Percentiles rank a stretch among this genome's conserved stretches.
These are phyloP conservation scores for Barnettozyma botsteinii DNA, from an alignment of 805 yeast genomes.

Conservation along the genomic window DNA sequence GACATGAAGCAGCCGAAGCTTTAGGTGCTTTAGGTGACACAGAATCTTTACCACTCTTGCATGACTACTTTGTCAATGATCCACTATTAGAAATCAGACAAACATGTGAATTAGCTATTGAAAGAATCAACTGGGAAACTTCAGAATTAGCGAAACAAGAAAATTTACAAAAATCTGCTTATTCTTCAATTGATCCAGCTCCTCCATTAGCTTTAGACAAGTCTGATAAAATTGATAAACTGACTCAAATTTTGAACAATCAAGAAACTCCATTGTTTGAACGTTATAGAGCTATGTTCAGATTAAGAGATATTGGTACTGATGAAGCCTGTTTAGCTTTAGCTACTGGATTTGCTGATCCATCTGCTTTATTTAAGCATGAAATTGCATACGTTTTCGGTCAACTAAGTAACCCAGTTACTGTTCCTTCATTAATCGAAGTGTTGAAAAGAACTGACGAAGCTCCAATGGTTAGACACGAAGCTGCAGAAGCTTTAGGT, in stretches of 20 bases:
- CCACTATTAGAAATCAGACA: slow-evolving; percentile 86
- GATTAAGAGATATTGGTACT: slow-evolving; percentile 90
- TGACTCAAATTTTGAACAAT: slow-evolving; percentile 67
- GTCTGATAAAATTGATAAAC: slow-evolving; percentile 55
- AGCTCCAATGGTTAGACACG: slow-evolving; percentile 99
- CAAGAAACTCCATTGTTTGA: slow-evolving; percentile 77
- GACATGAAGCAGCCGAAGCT: slow-evolving; percentile 99
- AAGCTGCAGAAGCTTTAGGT: slow-evolving; percentile 98
- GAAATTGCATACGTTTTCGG: slow-evolving; percentile 98
- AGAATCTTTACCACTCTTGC: slow-evolving; percentile 61
- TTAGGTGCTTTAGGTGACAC: slow-evolving; percentile 90
- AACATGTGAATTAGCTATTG: slow-evolving; percentile 96
- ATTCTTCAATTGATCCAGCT: slow-evolving; percentile 93
- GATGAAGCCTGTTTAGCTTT: slow-evolving; percentile 90
- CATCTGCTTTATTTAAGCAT: slow-evolving; percentile 92
- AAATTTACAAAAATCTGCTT: slow-evolving; percentile 65
- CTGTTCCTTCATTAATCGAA: slow-evolving; percentile 81
- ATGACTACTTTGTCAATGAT: slow-evolving; percentile 61
- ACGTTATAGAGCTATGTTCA: slow-evolving; percentile 97
- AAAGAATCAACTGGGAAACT: slow-evolving; percentile 88
- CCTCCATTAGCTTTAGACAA: slow-evolving; percentile 82
- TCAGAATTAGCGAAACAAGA: slow-evolving; percentile 63
- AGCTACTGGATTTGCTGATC: slow-evolving; percentile 84
- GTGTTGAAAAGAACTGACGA: slow-evolving; percentile 71
- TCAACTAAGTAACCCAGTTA: slow-evolving; percentile 88